Evolutionary conservation across 768 basidiomycete species (phyloP), one percentile per base, ranked within the genome.

Genomic region (Sarcomyxa edulis): DNA sequence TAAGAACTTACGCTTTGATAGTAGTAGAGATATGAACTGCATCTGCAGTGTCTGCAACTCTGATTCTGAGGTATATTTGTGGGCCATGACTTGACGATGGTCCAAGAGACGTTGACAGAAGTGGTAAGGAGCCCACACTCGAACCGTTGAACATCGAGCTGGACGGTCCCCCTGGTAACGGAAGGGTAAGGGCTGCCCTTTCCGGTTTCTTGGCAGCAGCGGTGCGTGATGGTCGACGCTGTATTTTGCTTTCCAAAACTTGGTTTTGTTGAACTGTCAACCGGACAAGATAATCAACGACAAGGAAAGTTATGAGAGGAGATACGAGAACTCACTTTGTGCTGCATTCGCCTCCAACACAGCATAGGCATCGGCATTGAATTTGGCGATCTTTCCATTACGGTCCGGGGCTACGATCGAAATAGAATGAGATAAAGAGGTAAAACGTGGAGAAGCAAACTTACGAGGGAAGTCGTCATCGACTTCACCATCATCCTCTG

Each of bases 381-480:
- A 97, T 53, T 90, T 95, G 14, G 78, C 71, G 15, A 95, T 79
- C 50, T 84, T 84, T 1, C 86, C 79, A 25, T 81, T 81, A 15
- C 96, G 72, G 57, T 97, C 96, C 7, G 94, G 87, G 0, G 95
- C 95, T 95, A 47, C n/a, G 46, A 15, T 18, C 35, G n/a, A 35
- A 30, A 18, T 21, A 39, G 40, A 7, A 42, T 42, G 48, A 45
- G 21, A 37, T 15, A 32, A 23, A 5, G 4, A 15, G 6, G 19
- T 21, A 20, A 24, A 12, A 11, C 23, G 29, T 29, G 22, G 15
- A 12, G 32, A 39, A 21, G 27, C n/a, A 21, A 35, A 70, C 88
- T 50, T 57, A 95, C 94, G 87, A 16, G 95, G 96, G 54, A 94
- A 98, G 64, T 99, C 96, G 56, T 97, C 96, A 55, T 99, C 96